Percentiles rank a stretch among this genome's conserved stretches.
Evolutionary conservation across 345 rosid species (phyloP).

Genomic region (Eucalyptus guilfoylei): DNA sequence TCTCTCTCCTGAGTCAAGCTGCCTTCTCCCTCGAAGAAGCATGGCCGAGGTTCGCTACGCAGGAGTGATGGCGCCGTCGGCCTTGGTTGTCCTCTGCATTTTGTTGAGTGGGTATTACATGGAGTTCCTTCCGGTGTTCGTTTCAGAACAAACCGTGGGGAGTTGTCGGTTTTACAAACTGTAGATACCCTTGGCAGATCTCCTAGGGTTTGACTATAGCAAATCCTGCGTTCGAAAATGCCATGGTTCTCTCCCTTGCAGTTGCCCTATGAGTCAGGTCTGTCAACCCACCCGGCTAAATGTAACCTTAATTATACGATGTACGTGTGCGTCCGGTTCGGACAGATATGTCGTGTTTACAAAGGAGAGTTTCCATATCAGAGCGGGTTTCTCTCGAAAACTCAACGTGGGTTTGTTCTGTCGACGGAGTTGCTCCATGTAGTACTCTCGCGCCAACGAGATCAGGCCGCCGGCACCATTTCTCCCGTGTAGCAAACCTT

Average conservation of each 20-base stretch:
- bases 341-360: neutral
- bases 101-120: neutral
- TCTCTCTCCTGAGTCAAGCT: neutral
- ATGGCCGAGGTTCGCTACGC: conserved; percentile 22
- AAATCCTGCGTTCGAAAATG: neutral
- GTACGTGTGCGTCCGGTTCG: neutral
- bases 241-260: neutral
- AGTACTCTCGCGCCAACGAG: neutral
- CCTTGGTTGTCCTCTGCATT: neutral
- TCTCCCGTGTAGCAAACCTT: conserved; percentile 27
- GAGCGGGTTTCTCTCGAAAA: neutral
- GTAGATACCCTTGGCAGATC: neutral
- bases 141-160: neutral
- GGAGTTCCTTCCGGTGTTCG: neutral
- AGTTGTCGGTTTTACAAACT: neutral
- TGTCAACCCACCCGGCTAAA: neutral
- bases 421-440: neutral
- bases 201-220: neutral
- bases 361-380: neutral
- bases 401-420: neutral
- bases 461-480: conserved; percentile 12
- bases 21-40: neutral
- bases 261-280: neutral
- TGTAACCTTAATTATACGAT: neutral
- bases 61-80: conserved; percentile 45